Base-by-base conservation (phyloP, 345 rosid genomes). In the Gossypium stocksii region DNA sequence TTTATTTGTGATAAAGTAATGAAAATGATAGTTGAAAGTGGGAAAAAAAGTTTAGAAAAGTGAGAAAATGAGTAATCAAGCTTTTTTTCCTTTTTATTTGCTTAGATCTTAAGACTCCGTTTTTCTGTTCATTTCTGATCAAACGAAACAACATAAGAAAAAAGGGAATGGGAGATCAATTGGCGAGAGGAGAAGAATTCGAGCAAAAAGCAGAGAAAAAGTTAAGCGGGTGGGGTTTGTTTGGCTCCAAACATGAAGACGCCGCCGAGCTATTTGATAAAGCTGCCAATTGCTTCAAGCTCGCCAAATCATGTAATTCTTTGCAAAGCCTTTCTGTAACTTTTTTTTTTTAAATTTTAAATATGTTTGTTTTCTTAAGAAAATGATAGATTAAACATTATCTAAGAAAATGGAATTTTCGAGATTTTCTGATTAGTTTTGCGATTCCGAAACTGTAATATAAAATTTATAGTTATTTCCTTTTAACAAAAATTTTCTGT, bases 261-360 rank as follows among this genome's bases (percentile, higher is more conserved):
- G 94, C 94, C 54, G 86, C 94, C 82, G 92, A 90, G 78, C 92
- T 90, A 77, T 90, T 79, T 80, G 92, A 86, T 23, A 90, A 90
- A 82, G 84, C 94, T 16, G 91, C 92, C 72, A 90, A 90, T 76
- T 88, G 71, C 64, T 88, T 76, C 88, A 90, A 88, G 83, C 94
- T 88, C 60, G 86, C 90, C 71, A 90, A 90, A 86, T 82, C 90
- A 6, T 88, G 92, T 90, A 87, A 66, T 19, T 19, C 34, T 66
- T 20, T 2, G 27, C n/a, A 44, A 44, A 44, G 7, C 17, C 20
- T 44, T 44, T 45, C 16, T 23, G 38, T 74, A 14, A 22, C 17
- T 17, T 2, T 0, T n/a, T 22, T 57, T 51, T 34, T 56, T 17
- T 29, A 3, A 27, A 34, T 4, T 0, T 3, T 0, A 15, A 34